Evolutionary conservation across 1,284 basidiomycete genomes (phyloP), one percentile per base, ranked within the genome.

Genomic region (Heliocybe sulcata): DNA sequence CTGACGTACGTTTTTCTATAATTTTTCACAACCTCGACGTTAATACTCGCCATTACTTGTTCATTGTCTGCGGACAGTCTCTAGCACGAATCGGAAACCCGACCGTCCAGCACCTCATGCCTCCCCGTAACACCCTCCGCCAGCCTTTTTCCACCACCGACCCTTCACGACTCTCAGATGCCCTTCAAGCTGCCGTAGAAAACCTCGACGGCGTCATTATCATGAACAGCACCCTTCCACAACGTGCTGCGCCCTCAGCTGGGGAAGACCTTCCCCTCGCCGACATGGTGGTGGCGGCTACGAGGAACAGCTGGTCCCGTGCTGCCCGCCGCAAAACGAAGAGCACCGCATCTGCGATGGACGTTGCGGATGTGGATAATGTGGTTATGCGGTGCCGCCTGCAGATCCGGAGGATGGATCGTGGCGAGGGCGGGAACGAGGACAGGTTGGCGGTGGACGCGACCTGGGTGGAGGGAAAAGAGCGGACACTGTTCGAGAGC

Each of bases 221-320:
- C n/a, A n/a, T n/a, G n/a, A n/a, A n/a, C n/a, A 12, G 20, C 47
- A n/a, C n/a, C 4, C 6, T 19, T 16, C 42, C 4, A 25, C 42
- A 45, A 45, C 4, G 6, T 16, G 23, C 16, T 4, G n/a, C 42
- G 23, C 6, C 10, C 4, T 19, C n/a, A 19, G 42, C 4, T 16
- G 42, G 16, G 4, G 42, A 20, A 19, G 42, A 45, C 6, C 19
- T 45, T 4, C 19, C 10, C 4, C 19, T 25, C 4, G 20, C 47
- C 4, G 47, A 25, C 20, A 26, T 79, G 31, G 45, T 73, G 1
- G 69, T 85, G 1, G 64, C 64, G n/a, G 82, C 82, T 0, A 59
- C 56, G 0, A 61, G 66, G 11, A 80, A 91, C 61, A 86, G 85
- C 0, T 94, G 91, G 91, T 88, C 90, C 0, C 77, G 91, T 22